Evolutionary conservation across 2,329 filamentous ascomycete genomes (phyloP).

Genomic region (Penicillium sumatraense): DNA sequence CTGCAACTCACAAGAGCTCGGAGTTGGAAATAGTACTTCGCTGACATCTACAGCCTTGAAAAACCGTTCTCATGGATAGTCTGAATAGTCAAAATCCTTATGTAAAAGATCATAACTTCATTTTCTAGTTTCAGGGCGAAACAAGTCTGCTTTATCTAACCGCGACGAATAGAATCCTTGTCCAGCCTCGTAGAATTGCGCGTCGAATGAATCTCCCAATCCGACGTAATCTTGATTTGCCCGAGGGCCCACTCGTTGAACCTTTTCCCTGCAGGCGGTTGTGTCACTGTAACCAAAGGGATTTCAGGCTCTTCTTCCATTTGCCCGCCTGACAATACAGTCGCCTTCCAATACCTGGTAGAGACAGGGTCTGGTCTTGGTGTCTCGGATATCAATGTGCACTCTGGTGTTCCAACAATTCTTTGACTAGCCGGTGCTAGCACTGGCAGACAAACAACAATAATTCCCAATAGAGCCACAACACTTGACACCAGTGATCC

Average conservation of each 20-base stretch:
- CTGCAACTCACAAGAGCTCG: too few species aligned
- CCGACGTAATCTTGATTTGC: conserved; percentile 26
- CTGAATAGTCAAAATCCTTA: too few species aligned
- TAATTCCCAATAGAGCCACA: conserved; percentile 15
- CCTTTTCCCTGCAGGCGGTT: conserved; percentile 18
- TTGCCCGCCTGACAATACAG: conserved; percentile 7
- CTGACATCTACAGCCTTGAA: too few species aligned
- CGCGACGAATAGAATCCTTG: conserved; percentile 17
- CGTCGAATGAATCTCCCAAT: conserved; percentile 31
- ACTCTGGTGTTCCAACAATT: conserved; percentile 3
- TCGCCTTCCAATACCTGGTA: conserved; percentile 18
- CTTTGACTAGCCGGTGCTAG: conserved; percentile 10
- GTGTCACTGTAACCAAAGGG: conserved; percentile 17
- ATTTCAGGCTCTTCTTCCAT: conserved; percentile 19
- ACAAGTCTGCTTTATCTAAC: not conserved
- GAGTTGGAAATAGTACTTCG: too few species aligned
- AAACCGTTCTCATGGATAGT: too few species aligned
- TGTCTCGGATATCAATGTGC: conserved; percentile 4
- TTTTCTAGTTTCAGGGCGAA: not conserved
- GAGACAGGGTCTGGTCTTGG: conserved; percentile 6
- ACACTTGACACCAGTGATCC: conserved; percentile 19
- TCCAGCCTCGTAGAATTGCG: conserved; percentile 25
- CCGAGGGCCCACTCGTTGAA: conserved; percentile 21
- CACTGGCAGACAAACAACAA: conserved; percentile 22
- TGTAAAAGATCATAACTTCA: conserved; percentile 3